Evolutionary conservation across 2,329 filamentous ascomycete species (phyloP).

Genomic region (Capronia epimyces): DNA sequence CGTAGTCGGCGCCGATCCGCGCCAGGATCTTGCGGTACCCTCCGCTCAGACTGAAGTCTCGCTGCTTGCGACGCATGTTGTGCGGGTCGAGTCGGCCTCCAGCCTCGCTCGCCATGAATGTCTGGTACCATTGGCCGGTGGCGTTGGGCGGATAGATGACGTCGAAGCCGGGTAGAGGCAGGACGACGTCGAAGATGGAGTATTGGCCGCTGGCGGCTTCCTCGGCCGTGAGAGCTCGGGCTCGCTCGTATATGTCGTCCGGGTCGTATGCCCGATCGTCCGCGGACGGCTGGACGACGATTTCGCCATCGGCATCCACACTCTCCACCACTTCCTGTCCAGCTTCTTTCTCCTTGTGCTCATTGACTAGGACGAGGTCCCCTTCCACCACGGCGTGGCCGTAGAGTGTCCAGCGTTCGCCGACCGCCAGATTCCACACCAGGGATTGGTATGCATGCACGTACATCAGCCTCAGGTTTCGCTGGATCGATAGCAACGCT

Average conservation of each 20-base stretch:
- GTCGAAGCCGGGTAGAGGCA: conserved; percentile 89
- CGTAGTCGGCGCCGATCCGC: conserved; percentile 58
- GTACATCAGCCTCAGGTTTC: conserved; percentile 86
- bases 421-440: conserved; percentile 84
- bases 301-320: conserved; percentile 58
- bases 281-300: conserved; percentile 57
- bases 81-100: conserved; percentile 76
- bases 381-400: conserved; percentile 72
- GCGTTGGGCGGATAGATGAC: conserved; percentile 79
- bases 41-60: conserved; percentile 82
- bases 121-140: conserved; percentile 74
- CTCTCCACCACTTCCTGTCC: conserved; percentile 32
- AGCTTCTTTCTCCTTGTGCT: conserved; percentile 49
- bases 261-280: conserved; percentile 51
- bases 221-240: conserved; percentile 66
- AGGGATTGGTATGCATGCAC: conserved; percentile 93
- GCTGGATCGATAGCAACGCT: conserved; percentile 71
- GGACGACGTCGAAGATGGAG: conserved; percentile 78
- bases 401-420: conserved; percentile 71
- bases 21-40: conserved; percentile 82
- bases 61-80: conserved; percentile 78
- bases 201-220: conserved; percentile 73
- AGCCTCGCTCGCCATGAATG: conserved; percentile 74
- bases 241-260: conserved; percentile 60
- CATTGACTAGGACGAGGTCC: conserved; percentile 69